These are phyloP conservation scores for Chenopodium suecicum DNA, from an alignment of 148 eudicot genomes.

Conservation along the genomic window DNA sequence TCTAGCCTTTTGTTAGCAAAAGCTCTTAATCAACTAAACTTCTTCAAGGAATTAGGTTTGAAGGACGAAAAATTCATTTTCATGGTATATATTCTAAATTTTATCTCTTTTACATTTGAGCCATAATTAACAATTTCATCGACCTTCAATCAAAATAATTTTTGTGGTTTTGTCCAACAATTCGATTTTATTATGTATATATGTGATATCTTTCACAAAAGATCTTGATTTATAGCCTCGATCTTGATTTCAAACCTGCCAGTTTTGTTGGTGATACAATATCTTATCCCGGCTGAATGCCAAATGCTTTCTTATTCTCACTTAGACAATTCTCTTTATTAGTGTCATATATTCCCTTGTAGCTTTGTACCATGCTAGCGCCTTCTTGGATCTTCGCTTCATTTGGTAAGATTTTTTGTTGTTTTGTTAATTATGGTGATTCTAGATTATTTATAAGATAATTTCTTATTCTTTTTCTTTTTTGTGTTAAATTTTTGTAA, in stretches of 20 bases:
- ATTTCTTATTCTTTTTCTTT: no score
- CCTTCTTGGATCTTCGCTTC: no score
- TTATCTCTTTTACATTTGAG: no score
- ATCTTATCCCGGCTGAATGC: not conserved
- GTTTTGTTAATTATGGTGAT: not conserved
- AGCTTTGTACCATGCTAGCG: no score
- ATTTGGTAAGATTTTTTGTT: no score
- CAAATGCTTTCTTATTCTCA: not conserved
- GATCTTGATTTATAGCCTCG: not conserved
- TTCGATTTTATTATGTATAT: not conserved
- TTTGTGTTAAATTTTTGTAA: no score
- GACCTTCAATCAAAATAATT: not conserved
- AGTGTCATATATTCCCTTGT: not conserved
- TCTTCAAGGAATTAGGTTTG: no score
- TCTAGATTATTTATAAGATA: not conserved
- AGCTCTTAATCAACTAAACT: no score
- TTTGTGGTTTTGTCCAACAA: not conserved
- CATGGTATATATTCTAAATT: no score
- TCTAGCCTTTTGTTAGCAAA: no score
- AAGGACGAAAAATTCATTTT: no score
- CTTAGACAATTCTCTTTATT: not conserved
- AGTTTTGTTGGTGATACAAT: not conserved
- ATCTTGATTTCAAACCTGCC: not conserved
- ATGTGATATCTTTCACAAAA: not conserved
- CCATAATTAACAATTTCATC: not conserved